phyloP scores from a whole-genome alignment of 2,329 filamentous ascomycete genomes.

The Grosmannia clavigera region DNA sequence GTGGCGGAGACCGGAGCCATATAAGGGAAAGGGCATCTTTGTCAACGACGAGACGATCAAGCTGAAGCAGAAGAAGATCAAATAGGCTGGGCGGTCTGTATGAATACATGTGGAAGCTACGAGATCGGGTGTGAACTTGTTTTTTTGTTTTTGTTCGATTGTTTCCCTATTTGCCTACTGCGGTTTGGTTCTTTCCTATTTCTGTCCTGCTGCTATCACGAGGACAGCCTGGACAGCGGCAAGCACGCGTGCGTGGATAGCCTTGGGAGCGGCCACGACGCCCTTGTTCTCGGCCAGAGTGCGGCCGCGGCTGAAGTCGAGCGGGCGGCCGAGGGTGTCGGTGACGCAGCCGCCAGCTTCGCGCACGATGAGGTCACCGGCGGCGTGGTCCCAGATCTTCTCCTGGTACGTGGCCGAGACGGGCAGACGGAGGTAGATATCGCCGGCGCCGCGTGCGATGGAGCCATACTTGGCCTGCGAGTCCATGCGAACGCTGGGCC shows the following conservation, averaged over 20 bases:
- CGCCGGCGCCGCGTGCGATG: constrained; percentile 84
- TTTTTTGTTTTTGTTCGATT: background rate
- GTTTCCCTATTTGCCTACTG: constrained; percentile 3
- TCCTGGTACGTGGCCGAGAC: constrained; percentile 76
- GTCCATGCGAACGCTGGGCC: constrained; percentile 88
- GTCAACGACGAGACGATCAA: constrained; percentile 96
- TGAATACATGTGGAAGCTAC: background rate
- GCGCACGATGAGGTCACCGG: constrained; percentile 83
- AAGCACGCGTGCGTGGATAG: constrained; percentile 65
- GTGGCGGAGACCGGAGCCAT: constrained; percentile 90
- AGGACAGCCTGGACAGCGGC: constrained; percentile 73
- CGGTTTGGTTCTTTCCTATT: background rate
- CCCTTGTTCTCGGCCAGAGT: constrained; percentile 87
- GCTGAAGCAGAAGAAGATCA: constrained; percentile 96
- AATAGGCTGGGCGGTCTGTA: constrained; percentile 35
- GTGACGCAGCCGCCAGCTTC: constrained; percentile 90
- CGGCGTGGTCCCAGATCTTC: constrained; percentile 99
- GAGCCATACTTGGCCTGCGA: constrained; percentile 96
- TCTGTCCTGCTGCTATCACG: constrained; percentile 11
- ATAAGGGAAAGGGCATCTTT: constrained; percentile 99
- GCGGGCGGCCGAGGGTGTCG: constrained; percentile 69
- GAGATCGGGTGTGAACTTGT: background rate
- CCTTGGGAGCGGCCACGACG: constrained; percentile 73
- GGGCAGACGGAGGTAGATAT: constrained; percentile 86
- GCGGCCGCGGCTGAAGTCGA: constrained; percentile 79